Evolutionary conservation across 129 eudicot species (phyloP).

Genomic region (Lactuca saligna): DNA sequence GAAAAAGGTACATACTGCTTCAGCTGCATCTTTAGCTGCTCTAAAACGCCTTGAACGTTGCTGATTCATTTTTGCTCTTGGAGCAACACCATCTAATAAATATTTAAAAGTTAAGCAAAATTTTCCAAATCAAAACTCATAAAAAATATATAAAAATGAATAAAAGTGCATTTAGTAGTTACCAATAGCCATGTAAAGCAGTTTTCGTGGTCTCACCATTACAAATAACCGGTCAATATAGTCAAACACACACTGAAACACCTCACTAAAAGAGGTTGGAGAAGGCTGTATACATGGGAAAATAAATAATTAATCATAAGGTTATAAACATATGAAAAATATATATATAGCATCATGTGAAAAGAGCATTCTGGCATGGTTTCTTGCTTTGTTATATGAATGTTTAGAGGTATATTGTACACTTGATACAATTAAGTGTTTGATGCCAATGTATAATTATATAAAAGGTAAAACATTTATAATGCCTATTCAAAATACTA

Average conservation of each 20-base stretch:
- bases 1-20: constrained; percentile 59
- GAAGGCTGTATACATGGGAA: constrained; percentile 67
- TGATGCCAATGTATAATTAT: too few relatives aligned
- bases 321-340: constrained; percentile 2
- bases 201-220: constrained; percentile 95
- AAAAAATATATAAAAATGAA: neutral
- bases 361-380: neutral
- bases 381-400: neutral
- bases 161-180: constrained; percentile 24
- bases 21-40: constrained; percentile 97
- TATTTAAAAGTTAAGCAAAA: constrained; percentile 22
- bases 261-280: constrained; percentile 89
- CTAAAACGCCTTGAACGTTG: constrained; percentile 97
- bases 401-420: too few relatives aligned
- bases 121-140: neutral
- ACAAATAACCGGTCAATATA: constrained; percentile 91
- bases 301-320: neutral
- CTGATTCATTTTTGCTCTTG: constrained; percentile 99
- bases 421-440: too few relatives aligned
- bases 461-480: too few relatives aligned
- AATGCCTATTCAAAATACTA: too few relatives aligned
- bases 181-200: constrained; percentile 96
- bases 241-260: constrained; percentile 86
- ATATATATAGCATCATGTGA: constrained; percentile 12
- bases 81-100: constrained; percentile 91